Evolutionary conservation across 78 protist genomes (phyloP).

Genomic region (Salpingoeca rosetta): DNA sequence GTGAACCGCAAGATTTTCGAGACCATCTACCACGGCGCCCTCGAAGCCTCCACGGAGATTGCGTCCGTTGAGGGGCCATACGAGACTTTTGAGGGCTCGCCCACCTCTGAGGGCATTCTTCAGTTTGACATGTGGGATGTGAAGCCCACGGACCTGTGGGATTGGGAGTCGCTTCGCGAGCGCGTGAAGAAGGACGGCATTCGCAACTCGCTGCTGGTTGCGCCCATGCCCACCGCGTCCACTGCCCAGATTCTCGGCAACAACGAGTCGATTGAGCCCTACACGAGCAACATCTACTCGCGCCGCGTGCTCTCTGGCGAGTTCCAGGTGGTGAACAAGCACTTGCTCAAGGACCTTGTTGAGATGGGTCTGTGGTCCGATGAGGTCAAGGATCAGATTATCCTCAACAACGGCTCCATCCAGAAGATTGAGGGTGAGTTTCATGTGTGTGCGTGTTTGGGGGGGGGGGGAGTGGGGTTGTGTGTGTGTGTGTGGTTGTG

Average conservation of each 20-base stretch:
- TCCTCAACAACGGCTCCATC: conserved; percentile 80
- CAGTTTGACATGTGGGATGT: conserved; percentile 96
- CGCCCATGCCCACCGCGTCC: conserved; percentile 99
- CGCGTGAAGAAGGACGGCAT: conserved; percentile 57
- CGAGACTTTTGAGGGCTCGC: conserved; percentile 31
- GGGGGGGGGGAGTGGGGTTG: too few relatives aligned
- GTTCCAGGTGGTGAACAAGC: conserved; percentile 87
- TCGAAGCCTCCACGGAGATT: conserved; percentile 32
- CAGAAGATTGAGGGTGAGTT: too few relatives aligned
- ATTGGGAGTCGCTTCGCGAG: conserved; percentile 55
- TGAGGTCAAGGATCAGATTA: conserved; percentile 55
- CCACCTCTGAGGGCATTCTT: conserved; percentile 40
- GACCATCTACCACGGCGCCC: conserved; percentile 87
- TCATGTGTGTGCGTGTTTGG: too few relatives aligned
- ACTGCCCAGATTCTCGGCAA: conserved; percentile 97
- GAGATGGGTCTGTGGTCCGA: conserved; percentile 80
- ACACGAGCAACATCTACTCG: conserved; percentile 90
- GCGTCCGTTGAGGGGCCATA: conserved; percentile 40
- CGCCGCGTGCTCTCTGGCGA: conserved; percentile 92
- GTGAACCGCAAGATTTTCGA: conserved; percentile 93
- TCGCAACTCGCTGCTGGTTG: conserved; percentile 90
- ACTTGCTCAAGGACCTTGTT: conserved; percentile 82
- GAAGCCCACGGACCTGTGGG: conserved; percentile 54
- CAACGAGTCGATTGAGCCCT: conserved; percentile 98
- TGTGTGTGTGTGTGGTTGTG: too few relatives aligned